Conservation (phyloP, 768 basidiomycete species). For the Brasilioporus rufonigricans region DNA sequence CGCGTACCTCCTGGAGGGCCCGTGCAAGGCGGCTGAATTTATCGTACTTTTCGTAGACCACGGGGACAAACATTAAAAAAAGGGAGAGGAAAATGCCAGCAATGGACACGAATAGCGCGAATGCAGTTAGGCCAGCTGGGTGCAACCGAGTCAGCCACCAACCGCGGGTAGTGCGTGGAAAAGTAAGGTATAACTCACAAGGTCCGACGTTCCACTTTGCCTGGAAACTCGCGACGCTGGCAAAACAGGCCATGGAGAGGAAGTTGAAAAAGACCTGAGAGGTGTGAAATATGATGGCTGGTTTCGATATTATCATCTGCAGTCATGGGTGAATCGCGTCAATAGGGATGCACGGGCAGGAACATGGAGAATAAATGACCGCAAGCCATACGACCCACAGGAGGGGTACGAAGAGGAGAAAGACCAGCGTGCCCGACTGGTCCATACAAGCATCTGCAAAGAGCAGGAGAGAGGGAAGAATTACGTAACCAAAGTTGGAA, state of each 20-base stretch:
- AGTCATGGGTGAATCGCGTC: slow-evolving; percentile 16
- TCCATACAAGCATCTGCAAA: slow-evolving; percentile 35
- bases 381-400: slow-evolving; percentile 68
- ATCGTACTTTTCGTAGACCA: slow-evolving; percentile 84
- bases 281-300: slow-evolving; percentile 70
- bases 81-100: slow-evolving; percentile 68
- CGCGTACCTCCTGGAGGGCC: slow-evolving; percentile 78
- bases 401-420: slow-evolving; percentile 65
- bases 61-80: slow-evolving; percentile 75
- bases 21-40: slow-evolving; percentile 73
- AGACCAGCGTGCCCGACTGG: slow-evolving; percentile 49
- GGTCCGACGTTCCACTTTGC: slow-evolving; percentile 81
- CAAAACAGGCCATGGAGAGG: slow-evolving; percentile 88
- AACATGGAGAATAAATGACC: slow-evolving; percentile 41
- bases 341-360: slow-evolving; percentile 6
- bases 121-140: slow-evolving; percentile 81
- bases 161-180: slow-evolving; percentile 2
- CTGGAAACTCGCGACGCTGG: slow-evolving; percentile 85
- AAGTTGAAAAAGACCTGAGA: slow-evolving; percentile 92
- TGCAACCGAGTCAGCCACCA: slow-evolving; percentile 17
- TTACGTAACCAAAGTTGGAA: slow-evolving; percentile 33
- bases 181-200: slow-evolving; percentile 52
- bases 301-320: slow-evolving; percentile 88
- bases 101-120: slow-evolving; percentile 80
- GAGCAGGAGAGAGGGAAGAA: slow-evolving; percentile 24